Conservation (phyloP, 768 basidiomycete species). For the Leccinum uliginosum region DNA sequence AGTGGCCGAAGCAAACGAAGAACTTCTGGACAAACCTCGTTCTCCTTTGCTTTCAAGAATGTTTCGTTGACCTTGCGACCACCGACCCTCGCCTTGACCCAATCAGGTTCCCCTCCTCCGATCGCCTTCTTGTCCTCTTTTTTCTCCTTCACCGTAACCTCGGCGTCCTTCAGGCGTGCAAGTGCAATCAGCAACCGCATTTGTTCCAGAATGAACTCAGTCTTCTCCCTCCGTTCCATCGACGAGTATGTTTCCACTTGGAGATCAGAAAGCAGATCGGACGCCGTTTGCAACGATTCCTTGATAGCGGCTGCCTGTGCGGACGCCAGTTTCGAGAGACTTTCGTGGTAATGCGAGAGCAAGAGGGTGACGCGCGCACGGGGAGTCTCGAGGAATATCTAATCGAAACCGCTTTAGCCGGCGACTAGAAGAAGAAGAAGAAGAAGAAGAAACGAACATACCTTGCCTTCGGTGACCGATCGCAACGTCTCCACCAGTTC, state of each 20-base stretch:
- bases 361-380: slow-evolving; percentile 90
- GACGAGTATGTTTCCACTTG: slow-evolving; percentile 99
- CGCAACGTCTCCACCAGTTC: slow-evolving; percentile 87
- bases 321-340: slow-evolving; percentile 44
- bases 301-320: slow-evolving; percentile 40
- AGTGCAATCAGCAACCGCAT: slow-evolving; percentile 86
- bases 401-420: slow-evolving; percentile 3
- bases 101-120: slow-evolving; percentile 79
- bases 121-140: slow-evolving; percentile 49
- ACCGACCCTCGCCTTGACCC: slow-evolving; percentile 89
- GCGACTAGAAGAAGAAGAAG: background rate
- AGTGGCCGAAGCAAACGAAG: background rate
- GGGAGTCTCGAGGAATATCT: slow-evolving; percentile 97
- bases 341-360: slow-evolving; percentile 83
- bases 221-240: slow-evolving; percentile 97
- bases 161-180: slow-evolving; percentile 70
- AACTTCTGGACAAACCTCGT: slow-evolving; percentile 58
- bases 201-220: slow-evolving; percentile 96
- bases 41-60: slow-evolving; percentile 84
- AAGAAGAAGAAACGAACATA: no score
- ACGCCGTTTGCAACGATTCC: slow-evolving; percentile 78
- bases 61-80: slow-evolving; percentile 91
- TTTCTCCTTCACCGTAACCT: slow-evolving; percentile 52
- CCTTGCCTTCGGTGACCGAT: slow-evolving; percentile 95
- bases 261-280: slow-evolving; percentile 88